Evolutionary conservation across 805 yeast genomes (phyloP).

Genomic region (Candida ovalis): DNA sequence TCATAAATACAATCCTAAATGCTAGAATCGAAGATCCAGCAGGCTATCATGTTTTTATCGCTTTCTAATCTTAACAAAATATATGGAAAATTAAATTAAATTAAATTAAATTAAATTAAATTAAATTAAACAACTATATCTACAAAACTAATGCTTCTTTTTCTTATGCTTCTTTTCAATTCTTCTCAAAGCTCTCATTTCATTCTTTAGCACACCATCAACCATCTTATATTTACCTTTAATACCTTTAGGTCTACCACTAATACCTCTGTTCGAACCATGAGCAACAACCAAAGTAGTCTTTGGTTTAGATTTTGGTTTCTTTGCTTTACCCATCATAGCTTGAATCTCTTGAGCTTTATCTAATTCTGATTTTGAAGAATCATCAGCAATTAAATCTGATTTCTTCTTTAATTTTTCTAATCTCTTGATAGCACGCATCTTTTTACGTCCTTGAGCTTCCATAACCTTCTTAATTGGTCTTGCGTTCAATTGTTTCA

Average conservation of each 20-base stretch:
- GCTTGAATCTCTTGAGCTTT: slow-evolving; percentile 90
- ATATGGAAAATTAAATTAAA: no score
- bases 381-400: slow-evolving; percentile 84
- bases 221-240: slow-evolving; percentile 99
- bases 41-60: no score
- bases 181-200: slow-evolving; percentile 87
- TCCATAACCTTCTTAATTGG: slow-evolving; percentile 99
- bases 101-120: not conserved
- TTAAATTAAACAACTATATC: not conserved
- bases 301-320: slow-evolving; percentile 67
- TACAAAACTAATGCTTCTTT: slow-evolving; percentile 20
- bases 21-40: no score
- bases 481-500: slow-evolving; percentile 85
- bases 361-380: slow-evolving; percentile 83
- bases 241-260: slow-evolving; percentile 96
- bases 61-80: no score
- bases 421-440: slow-evolving; percentile 82
- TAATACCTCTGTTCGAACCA: slow-evolving; percentile 78
- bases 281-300: slow-evolving; percentile 85
- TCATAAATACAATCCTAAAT: no score
- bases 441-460: slow-evolving; percentile 93
- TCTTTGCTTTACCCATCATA: slow-evolving; percentile 75
- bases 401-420: slow-evolving; percentile 91
- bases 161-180: slow-evolving; percentile 83
- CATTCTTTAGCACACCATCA: slow-evolving; percentile 97